Percentiles rank a stretch among this genome's conserved stretches.
phyloP scores from a whole-genome alignment of 2,329 filamentous ascomycete genomes.

The Pseudocercospora ulei region DNA sequence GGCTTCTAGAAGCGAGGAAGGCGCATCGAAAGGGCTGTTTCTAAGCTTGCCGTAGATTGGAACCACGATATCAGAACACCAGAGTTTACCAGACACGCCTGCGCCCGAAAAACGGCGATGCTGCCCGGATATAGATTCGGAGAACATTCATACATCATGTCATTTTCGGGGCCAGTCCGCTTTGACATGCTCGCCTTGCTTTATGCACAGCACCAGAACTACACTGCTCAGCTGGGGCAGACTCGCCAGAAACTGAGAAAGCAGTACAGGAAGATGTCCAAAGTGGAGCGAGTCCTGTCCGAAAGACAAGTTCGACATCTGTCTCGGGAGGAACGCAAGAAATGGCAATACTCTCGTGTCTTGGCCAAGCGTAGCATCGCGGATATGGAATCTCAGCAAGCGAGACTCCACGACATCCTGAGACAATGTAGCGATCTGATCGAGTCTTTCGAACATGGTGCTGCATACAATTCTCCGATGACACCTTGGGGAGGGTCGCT shows the following conservation, averaged over 20 bases:
- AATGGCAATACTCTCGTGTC: conserved; percentile 26
- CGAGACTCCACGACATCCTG: conserved; percentile 23
- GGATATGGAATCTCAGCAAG: conserved; percentile 24
- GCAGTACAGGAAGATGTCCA: conserved; percentile 27
- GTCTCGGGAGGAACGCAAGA: conserved; percentile 28
- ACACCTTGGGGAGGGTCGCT: conserved; percentile 22
- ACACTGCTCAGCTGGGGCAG: conserved; percentile 25
- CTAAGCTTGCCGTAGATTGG: conserved; percentile 6
- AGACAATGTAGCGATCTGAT: conserved; percentile 27
- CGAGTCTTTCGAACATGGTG: conserved; percentile 20
- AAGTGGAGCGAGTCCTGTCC: conserved; percentile 22
- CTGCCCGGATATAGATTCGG: conserved; percentile 3
- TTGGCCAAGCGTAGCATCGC: conserved; percentile 22
- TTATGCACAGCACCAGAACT: conserved; percentile 26
- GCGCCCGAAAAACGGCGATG: too few species aligned
- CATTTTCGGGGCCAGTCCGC: conserved; percentile 11
- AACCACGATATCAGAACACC: conserved; percentile 5
- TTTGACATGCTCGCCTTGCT: conserved; percentile 24
- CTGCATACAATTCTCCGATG: conserved; percentile 14
- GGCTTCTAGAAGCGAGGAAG: conserved; percentile 19
- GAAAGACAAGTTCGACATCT: conserved; percentile 22
- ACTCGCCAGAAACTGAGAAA: conserved; percentile 28
- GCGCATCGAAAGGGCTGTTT: conserved; percentile 17
- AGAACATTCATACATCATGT: conserved; percentile 15
- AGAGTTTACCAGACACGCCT: too few species aligned